Conservation (phyloP, 2,329 filamentous ascomycete species). For the Xylariaceae sp. region DNA sequence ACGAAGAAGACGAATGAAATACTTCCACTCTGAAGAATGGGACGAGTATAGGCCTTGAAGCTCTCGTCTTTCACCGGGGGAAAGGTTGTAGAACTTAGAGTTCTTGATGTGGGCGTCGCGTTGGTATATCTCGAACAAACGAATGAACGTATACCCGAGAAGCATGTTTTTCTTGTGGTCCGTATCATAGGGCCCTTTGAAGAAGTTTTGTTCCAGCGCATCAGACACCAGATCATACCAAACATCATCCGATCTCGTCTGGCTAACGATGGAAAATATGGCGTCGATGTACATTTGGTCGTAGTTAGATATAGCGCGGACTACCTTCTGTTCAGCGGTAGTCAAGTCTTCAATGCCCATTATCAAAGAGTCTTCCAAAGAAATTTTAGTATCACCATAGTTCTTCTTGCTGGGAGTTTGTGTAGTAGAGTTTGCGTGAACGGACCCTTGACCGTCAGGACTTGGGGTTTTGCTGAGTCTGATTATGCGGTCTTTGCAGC, state of each 20-base stretch:
- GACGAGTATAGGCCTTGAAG: slow-evolving; percentile 7
- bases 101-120: slow-evolving; percentile 7
- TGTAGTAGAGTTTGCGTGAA: no score
- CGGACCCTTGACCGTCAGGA: no score
- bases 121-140: slow-evolving; percentile 23
- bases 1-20: slow-evolving; percentile 21
- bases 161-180: slow-evolving; percentile 11
- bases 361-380: slow-evolving; percentile 10
- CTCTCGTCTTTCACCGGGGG: slow-evolving; percentile 11
- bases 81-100: slow-evolving; percentile 18
- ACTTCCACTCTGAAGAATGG: slow-evolving; percentile 8
- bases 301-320: slow-evolving; percentile 24
- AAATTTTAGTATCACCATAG: neutral
- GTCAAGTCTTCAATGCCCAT: slow-evolving; percentile 24
- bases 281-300: slow-evolving; percentile 17
- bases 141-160: slow-evolving; percentile 19
- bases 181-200: slow-evolving; percentile 13
- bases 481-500: neutral
- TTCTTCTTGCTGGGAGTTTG: neutral
- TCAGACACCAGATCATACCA: slow-evolving; percentile 28
- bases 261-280: slow-evolving; percentile 24
- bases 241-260: slow-evolving; percentile 13
- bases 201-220: slow-evolving; percentile 17
- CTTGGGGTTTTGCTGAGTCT: neutral
- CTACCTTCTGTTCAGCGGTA: slow-evolving; percentile 20